phyloP scores from a whole-genome alignment of 2,329 filamentous ascomycete genomes.

The Penicillium sp. region DNA sequence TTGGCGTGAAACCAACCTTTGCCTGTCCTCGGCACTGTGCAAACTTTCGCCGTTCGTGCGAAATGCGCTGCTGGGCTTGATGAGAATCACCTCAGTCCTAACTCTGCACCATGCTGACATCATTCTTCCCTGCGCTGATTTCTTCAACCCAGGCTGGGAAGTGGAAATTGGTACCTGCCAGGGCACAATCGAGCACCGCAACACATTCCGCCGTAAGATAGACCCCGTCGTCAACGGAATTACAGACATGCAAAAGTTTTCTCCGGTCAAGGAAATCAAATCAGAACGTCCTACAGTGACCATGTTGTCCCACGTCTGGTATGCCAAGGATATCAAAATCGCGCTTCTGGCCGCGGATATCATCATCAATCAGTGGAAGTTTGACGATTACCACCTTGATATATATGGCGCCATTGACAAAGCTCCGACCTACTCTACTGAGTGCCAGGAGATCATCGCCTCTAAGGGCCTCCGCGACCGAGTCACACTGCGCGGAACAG shows the following conservation, averaged over 20 bases:
- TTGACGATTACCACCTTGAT: slow-evolving; percentile 61
- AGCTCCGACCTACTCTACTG: slow-evolving; percentile 59
- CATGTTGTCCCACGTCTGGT: slow-evolving; percentile 60
- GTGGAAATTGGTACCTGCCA: slow-evolving; percentile 60
- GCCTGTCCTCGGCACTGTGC: slow-evolving; percentile 51
- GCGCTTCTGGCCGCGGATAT: slow-evolving; percentile 63
- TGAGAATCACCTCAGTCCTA: slow-evolving; percentile 49
- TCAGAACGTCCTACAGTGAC: slow-evolving; percentile 61
- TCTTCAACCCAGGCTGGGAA: slow-evolving; percentile 65
- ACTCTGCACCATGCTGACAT: slow-evolving; percentile 59
- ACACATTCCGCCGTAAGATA: slow-evolving; percentile 59
- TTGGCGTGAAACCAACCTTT: slow-evolving; percentile 57
- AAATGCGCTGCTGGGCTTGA: slow-evolving; percentile 48
- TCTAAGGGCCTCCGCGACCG: slow-evolving; percentile 53
- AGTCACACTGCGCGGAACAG: slow-evolving; percentile 56
- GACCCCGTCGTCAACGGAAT: slow-evolving; percentile 66
- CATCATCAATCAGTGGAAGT: slow-evolving; percentile 65
- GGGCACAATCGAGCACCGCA: slow-evolving; percentile 56
- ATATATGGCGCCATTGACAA: slow-evolving; percentile 65
- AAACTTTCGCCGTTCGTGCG: slow-evolving; percentile 51
- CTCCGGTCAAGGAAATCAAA: slow-evolving; percentile 59
- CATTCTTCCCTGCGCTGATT: slow-evolving; percentile 57
- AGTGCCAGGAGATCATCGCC: slow-evolving; percentile 58
- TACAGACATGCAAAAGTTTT: slow-evolving; percentile 62
- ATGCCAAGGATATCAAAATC: slow-evolving; percentile 62